Evolutionary conservation across 164 flowering plant genomes (phyloP).

Genomic region (Macadamia integrifolia): DNA sequence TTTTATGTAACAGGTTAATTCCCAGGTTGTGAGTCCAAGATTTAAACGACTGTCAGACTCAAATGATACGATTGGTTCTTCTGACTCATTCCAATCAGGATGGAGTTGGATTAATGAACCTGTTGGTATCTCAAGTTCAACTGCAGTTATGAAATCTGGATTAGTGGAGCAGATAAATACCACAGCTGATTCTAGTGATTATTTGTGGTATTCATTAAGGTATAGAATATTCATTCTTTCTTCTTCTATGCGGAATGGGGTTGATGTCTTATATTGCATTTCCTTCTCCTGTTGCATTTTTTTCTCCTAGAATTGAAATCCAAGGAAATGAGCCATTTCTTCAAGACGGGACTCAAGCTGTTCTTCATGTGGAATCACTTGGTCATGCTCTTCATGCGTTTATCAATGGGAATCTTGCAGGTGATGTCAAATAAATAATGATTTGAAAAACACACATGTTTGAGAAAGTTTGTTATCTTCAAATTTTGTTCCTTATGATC

Average conservation of each 20-base stretch:
- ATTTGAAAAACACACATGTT: too few species aligned
- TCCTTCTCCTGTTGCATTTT: not conserved
- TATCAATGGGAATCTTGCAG: slow-evolving; percentile 73
- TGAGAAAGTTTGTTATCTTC: too few species aligned
- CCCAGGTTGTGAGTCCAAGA: slow-evolving; percentile 38
- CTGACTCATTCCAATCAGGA: slow-evolving; percentile 35
- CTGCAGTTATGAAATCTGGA: slow-evolving; percentile 52
- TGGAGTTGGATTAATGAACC: slow-evolving; percentile 91
- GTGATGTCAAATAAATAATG: slow-evolving; percentile 28
- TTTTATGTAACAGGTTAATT: slow-evolving; percentile 56
- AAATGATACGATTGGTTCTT: slow-evolving; percentile 26
- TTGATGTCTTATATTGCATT: slow-evolving; percentile 6
- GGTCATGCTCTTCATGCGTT: slow-evolving; percentile 87
- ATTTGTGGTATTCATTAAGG: slow-evolving; percentile 97
- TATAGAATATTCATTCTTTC: slow-evolving; percentile 18
- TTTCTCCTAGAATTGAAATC: slow-evolving; percentile 46
- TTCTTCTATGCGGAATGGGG: not conserved
- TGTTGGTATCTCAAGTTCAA: slow-evolving; percentile 68
- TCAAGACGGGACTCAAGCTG: slow-evolving; percentile 55
- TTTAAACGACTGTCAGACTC: slow-evolving; percentile 36
- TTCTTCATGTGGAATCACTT: slow-evolving; percentile 80
- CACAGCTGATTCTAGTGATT: slow-evolving; percentile 93
- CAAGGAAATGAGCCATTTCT: slow-evolving; percentile 54
- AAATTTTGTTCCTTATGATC: too few species aligned
- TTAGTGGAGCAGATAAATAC: slow-evolving; percentile 87